Conservation (phyloP, 1,284 basidiomycete species). For the Stereum hirsutum region DNA sequence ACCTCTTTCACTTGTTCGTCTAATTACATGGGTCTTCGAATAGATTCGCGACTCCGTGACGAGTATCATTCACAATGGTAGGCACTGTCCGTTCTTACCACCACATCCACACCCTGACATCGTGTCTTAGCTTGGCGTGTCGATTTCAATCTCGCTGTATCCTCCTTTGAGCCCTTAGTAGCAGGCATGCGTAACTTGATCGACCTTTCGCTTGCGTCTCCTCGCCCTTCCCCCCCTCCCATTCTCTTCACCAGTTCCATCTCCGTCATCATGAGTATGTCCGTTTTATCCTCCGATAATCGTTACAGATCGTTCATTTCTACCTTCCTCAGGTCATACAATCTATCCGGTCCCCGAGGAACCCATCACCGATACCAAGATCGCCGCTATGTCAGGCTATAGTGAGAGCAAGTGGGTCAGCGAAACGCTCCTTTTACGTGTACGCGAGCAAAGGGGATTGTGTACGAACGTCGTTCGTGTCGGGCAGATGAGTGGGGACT, state of each 20-base stretch:
- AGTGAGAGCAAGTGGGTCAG: conserved; percentile 30
- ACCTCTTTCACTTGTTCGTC: not conserved
- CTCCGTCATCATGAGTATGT: conserved; percentile 14
- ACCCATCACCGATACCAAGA: conserved; percentile 13
- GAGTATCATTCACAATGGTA: conserved; percentile 25
- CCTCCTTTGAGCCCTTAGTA: conserved; percentile 5
- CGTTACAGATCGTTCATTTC: not conserved
- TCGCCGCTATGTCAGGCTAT: conserved; percentile 26
- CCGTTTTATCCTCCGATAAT: not conserved
- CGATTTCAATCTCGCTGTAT: conserved; percentile 11
- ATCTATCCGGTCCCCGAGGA: conserved; percentile 13
- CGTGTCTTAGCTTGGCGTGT: conserved; percentile 23
- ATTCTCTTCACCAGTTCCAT: conserved; percentile 15
- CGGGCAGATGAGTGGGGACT: conserved; percentile 32
- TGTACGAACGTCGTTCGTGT: conserved; percentile 25
- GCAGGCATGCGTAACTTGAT: conserved; percentile 3
- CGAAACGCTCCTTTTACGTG: conserved; percentile 20
- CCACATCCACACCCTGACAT: conserved; percentile 1
- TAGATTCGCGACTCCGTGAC: conserved; percentile 16
- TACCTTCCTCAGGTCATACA: not conserved
- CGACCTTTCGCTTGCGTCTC: conserved; percentile 3
- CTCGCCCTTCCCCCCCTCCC: not conserved
- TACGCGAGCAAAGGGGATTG: conserved; percentile 14
- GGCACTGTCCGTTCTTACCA: conserved; percentile 11
- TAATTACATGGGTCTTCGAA: conserved; percentile 2